These are phyloP conservation scores for Volvox africanus DNA, from an alignment of 139 green algal genomes.

Conservation along the genomic window DNA sequence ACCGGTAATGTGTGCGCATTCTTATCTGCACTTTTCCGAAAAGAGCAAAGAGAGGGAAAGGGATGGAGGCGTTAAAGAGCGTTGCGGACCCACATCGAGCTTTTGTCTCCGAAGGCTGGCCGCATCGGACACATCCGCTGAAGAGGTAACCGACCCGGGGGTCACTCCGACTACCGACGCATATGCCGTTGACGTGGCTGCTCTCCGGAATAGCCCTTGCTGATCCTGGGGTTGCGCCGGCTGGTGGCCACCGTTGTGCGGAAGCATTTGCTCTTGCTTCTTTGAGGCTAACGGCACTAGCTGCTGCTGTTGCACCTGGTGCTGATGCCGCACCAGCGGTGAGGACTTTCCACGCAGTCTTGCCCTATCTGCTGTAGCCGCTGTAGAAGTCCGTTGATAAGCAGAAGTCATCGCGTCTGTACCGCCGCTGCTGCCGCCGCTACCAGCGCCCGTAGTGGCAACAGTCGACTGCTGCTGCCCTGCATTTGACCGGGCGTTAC, in stretches of 20 bases:
- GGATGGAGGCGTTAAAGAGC: neutral
- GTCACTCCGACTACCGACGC: neutral
- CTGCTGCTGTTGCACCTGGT: slow-evolving; percentile 27
- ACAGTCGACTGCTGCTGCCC: too few species aligned
- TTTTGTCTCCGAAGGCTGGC: slow-evolving; percentile 1
- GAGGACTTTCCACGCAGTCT: neutral
- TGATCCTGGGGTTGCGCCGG: neutral
- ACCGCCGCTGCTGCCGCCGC: neutral
- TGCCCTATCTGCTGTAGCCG: neutral
- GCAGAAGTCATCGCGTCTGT: neutral
- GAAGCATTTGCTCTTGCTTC: neutral
- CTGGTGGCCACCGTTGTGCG: neutral
- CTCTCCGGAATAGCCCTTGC: neutral
- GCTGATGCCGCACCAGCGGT: neutral
- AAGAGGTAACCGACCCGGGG: neutral
- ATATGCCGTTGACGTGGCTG: neutral
- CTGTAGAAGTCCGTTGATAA: neutral
- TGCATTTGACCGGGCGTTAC: neutral
- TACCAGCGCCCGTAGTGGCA: neutral
- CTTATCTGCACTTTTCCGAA: too few species aligned
- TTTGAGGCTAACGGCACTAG: too few species aligned
- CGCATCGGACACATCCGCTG: neutral
- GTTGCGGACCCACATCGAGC: neutral
- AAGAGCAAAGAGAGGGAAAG: neutral
- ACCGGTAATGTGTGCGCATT: too few species aligned